Evolutionary conservation across 2,329 filamentous ascomycete species (phyloP).

Genomic region (Annulohypoxylon truncatum): DNA sequence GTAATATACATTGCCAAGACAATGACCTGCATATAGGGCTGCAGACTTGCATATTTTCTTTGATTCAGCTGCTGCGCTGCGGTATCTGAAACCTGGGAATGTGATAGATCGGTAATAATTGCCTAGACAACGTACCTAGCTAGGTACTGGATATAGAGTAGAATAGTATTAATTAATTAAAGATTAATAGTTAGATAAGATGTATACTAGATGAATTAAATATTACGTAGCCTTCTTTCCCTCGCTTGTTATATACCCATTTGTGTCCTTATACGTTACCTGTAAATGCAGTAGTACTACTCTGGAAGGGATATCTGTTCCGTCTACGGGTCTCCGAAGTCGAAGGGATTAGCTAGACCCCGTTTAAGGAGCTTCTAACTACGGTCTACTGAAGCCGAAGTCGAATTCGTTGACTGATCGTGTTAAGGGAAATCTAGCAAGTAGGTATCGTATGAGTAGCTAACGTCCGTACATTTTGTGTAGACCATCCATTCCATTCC

Average conservation of each 20-base stretch:
- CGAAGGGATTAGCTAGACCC: background rate
- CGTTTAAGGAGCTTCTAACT: background rate
- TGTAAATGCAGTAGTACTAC: background rate
- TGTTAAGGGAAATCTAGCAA: background rate
- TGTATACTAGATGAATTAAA: background rate
- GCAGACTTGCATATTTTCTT: constrained; percentile 27
- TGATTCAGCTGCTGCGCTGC: constrained; percentile 14
- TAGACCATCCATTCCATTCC: background rate
- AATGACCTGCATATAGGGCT: constrained; percentile 25
- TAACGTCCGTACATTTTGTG: constrained; percentile 12
- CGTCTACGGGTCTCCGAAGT: background rate
- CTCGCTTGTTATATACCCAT: background rate
- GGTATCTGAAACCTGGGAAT: constrained; percentile 5
- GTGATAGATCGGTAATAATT: constrained; percentile 9
- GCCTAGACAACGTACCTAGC: too few species aligned
- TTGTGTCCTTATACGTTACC: background rate
- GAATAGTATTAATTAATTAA: too few species aligned
- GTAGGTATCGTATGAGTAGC: background rate
- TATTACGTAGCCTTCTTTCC: background rate
- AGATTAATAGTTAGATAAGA: background rate
- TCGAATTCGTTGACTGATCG: background rate
- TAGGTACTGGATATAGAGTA: too few species aligned
- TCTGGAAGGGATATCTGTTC: background rate
- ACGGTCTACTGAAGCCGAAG: background rate
- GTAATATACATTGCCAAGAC: constrained; percentile 23